Evolutionary conservation across 1,139 yeast species (phyloP).

Genomic region (Saccharomyces hybrid): DNA sequence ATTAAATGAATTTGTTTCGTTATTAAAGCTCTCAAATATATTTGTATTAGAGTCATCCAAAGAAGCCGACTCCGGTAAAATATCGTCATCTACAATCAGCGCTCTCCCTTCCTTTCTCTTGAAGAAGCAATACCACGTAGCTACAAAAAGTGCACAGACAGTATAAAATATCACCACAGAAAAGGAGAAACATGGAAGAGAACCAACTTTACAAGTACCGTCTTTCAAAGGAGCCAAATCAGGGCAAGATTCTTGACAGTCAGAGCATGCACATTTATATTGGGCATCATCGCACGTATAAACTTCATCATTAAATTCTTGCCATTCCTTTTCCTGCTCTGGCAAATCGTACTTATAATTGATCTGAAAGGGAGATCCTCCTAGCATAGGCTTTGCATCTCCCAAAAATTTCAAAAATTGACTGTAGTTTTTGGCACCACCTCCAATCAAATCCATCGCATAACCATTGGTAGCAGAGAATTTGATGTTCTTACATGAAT

Average conservation of each 20-base stretch:
- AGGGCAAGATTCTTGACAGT: slow-evolving; percentile 80
- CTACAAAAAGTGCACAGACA: slow-evolving; percentile 33
- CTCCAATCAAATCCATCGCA: slow-evolving; percentile 96
- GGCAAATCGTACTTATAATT: slow-evolving; percentile 49
- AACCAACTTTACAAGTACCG: slow-evolving; percentile 48
- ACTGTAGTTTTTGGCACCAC: slow-evolving; percentile 73
- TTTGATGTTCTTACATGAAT: slow-evolving; percentile 83
- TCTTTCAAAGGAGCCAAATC: slow-evolving; percentile 41
- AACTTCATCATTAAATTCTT: slow-evolving; percentile 24
- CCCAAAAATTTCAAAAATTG: slow-evolving; percentile 82
- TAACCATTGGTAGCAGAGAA: slow-evolving; percentile 92
- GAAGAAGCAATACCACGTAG: slow-evolving; percentile 31
- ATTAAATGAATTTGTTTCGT: slow-evolving; percentile 12
- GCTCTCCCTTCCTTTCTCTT: slow-evolving; percentile 17
- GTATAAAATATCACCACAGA: slow-evolving; percentile 49
- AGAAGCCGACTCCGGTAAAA: slow-evolving; percentile 11
- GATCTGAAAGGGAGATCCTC: slow-evolving; percentile 94
- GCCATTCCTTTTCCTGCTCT: slow-evolving; percentile 27
- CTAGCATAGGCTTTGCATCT: slow-evolving; percentile 85
- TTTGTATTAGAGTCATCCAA: slow-evolving; percentile 6
- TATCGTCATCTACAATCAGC: slow-evolving; percentile 14
- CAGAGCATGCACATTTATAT: slow-evolving; percentile 83
- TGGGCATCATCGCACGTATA: slow-evolving; percentile 48
- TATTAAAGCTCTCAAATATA: slow-evolving; percentile 14
- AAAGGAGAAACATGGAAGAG: slow-evolving; percentile 68